Conservation (phyloP, 306 rosid species). For the Lathyrus aphaca region DNA sequence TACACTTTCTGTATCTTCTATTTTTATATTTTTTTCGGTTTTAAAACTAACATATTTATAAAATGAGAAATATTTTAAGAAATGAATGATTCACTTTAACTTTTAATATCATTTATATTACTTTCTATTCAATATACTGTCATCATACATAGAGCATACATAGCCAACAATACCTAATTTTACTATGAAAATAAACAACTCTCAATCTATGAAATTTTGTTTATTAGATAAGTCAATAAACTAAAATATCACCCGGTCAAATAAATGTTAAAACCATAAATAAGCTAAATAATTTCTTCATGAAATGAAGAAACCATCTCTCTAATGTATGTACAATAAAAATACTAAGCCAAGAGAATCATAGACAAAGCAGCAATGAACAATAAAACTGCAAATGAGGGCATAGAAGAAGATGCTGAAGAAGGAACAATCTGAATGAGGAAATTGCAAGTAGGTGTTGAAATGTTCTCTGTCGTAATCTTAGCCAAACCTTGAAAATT, state of each 20-base stretch:
- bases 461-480: conserved; percentile 58
- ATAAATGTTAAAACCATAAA: conserved; percentile 30
- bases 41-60: no score
- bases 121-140: no score
- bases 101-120: no score
- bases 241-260: conserved; percentile 30
- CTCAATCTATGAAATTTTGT: neutral
- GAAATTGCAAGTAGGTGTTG: conserved; percentile 82
- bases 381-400: conserved; percentile 43
- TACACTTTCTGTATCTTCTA: no score
- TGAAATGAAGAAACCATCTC: conserved; percentile 15
- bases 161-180: neutral
- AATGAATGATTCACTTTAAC: no score
- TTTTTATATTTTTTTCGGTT: no score
- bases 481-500: conserved; percentile 81
- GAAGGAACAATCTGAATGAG: conserved; percentile 66
- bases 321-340: conserved; percentile 48
- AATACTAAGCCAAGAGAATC: conserved; percentile 50
- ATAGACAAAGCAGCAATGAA: conserved; percentile 29
- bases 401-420: conserved; percentile 48
- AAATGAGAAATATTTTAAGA: no score
- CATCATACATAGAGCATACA: no score
- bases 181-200: conserved; percentile 10
- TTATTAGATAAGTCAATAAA: conserved; percentile 29
- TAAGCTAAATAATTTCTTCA: neutral